Base-by-base conservation (phyloP, 495 filamentous ascomycete species). In the Aspergillus leporis region DNA sequence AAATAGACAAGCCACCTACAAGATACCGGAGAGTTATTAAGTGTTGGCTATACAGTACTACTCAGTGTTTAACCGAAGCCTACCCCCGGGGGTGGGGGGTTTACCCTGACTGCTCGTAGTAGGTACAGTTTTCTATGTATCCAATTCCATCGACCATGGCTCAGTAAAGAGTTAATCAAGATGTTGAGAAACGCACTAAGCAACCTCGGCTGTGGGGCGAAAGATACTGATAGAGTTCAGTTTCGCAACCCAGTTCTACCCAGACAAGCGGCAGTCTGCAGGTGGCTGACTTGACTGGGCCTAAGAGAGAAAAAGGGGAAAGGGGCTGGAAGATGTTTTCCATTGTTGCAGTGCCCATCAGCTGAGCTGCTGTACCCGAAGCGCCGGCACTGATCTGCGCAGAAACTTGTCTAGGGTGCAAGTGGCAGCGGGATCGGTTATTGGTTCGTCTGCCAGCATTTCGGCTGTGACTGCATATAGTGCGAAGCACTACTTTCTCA, bases 121-220 rank as follows among this genome's bases (percentile, higher is more conserved):
- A 40, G 10, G 12, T 48, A 21, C 45, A 48, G 45, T n/a, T 22
- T 53, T 31, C 34, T 53, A 53, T 53, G 32, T 53, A 53, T 53
- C 51, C 32, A 53, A 53, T 53, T 53, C 31, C 48, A 21, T 48
- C 45, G 10, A 22, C 10, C 18, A 25, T 25, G 25, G 48, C 12
- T 47, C 5, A 47, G 0, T 47, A 16, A 7, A 3, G 13, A 23
- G 19, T n/a, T n/a, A 47, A 23, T 40, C 48, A 51, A 53, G 51
- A 53, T 53, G 50, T 38, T n/a, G 51, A 53, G 32, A 53, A 23
- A 53, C 23, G 36, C 51, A 53, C 51, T 40, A 36, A 53, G 32
- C 51, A 40, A 53, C 51, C 7, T 13, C 18, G 22, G 51, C 51
- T n/a, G 51, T 41, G 51, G 51, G 34, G 31, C 51, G n/a, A 16